Percentiles rank a stretch among this genome's conserved stretches.
Evolutionary conservation across 345 rosid genomes (phyloP).

Genomic region (Eutrema yunnanense): DNA sequence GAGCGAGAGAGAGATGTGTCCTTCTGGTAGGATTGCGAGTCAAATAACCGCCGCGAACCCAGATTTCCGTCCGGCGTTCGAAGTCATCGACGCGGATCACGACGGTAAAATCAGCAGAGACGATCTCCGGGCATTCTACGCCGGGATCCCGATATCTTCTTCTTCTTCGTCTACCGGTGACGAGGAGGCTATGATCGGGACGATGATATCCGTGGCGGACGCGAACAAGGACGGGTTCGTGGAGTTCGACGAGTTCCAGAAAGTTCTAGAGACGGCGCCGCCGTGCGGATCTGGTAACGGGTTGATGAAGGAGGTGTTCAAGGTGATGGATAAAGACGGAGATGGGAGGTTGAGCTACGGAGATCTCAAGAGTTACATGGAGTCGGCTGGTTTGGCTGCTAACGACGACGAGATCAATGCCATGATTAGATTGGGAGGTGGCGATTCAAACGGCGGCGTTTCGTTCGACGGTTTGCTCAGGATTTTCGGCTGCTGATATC

Average conservation of each 20-base stretch:
- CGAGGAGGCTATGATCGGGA: conserved; percentile 42
- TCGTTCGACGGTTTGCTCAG: conserved; percentile 50
- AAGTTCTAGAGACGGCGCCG: conserved; percentile 34
- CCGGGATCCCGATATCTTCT: conserved; percentile 28
- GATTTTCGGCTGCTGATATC: conserved; percentile 39
- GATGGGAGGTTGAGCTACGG: conserved; percentile 63
- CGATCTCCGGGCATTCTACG: conserved; percentile 57
- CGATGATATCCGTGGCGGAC: conserved; percentile 82
- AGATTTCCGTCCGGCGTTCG: conserved; percentile 60
- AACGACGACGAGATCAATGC: conserved; percentile 53
- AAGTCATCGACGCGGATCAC: conserved; percentile 73
- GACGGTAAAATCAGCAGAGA: conserved; percentile 88
- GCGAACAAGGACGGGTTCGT: conserved; percentile 73
- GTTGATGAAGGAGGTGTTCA: conserved; percentile 54
- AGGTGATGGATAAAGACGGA: conserved; percentile 78
- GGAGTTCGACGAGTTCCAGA: conserved; percentile 78
- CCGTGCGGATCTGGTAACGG: conserved; percentile 10
- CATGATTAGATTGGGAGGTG: conserved; percentile 63
- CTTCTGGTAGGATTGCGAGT: conserved; percentile 34
- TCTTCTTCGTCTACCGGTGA: conserved; percentile 15
- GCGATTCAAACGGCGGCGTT: conserved; percentile 43
- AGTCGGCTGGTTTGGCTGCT: conserved; percentile 51
- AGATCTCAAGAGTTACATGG: conserved; percentile 68
- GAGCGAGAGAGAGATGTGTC: conserved; percentile 31
- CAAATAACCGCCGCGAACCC: conserved; percentile 12